A percentile compares a stretch with the other conserved stretches of the same genome.
These are phyloP conservation scores for Colletotrichum tamarilloi DNA, from an alignment of 2,329 filamentous ascomycete genomes.

Conservation along the genomic window DNA sequence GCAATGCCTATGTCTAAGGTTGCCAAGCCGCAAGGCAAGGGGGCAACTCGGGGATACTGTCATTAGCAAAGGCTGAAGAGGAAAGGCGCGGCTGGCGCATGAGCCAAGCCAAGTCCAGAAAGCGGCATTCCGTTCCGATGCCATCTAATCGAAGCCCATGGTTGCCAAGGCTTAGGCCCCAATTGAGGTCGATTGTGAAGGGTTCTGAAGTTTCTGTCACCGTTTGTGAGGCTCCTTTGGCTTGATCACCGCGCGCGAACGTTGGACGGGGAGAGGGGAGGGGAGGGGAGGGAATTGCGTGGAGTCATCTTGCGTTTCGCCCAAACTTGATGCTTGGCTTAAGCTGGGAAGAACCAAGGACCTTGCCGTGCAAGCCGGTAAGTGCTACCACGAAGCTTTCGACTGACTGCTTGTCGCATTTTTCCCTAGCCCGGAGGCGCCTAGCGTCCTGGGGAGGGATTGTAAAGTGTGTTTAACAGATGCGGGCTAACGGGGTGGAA, in stretches of 20 bases:
- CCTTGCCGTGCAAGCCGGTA: conserved; percentile 13
- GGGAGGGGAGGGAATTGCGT: not conserved
- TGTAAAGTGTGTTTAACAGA: not conserved
- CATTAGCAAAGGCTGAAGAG: not conserved
- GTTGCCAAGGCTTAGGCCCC: not conserved
- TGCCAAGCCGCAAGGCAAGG: not conserved
- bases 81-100: conserved; percentile 14
- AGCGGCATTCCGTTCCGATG: not conserved
- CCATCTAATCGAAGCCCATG: not conserved
- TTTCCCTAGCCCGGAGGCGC: conserved; percentile 3
- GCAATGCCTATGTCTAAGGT: not conserved
- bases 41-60: not conserved
- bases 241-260: conserved; percentile 2
- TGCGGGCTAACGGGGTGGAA: not conserved
- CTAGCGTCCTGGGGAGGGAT: not conserved
- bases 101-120: not conserved
- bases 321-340: not conserved
- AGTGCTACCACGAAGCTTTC: conserved; percentile 29
- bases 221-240: not conserved
- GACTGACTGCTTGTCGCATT: not conserved
- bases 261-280: not conserved
- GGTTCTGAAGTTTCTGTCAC: no score
- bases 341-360: not conserved
- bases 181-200: not conserved
- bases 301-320: conserved; percentile 4